Evolutionary conservation across 192 early-diverging fungal genomes (phyloP).

Genomic region (Pecoramyces ruminantium): DNA sequence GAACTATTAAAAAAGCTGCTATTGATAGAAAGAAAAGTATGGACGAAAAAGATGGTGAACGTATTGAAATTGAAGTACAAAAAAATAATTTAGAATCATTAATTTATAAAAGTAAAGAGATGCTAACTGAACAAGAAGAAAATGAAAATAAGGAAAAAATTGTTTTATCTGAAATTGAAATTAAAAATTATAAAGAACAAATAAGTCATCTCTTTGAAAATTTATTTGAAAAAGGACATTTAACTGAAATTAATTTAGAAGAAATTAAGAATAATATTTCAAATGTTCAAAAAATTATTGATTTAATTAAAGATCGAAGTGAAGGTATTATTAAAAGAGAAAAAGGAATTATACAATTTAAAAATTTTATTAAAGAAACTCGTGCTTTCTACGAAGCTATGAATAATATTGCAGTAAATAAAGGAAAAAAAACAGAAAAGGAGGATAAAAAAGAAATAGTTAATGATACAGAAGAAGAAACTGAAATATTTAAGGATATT

Average conservation of each 20-base stretch:
- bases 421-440: background rate
- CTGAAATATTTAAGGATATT: no score
- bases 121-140: background rate
- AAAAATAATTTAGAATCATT: background rate
- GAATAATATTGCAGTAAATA: background rate
- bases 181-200: background rate
- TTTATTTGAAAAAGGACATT: background rate
- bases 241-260: background rate
- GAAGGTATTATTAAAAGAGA: background rate
- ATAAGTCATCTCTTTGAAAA: background rate
- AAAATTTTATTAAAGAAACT: background rate
- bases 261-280: background rate
- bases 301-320: background rate
- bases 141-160: background rate
- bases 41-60: background rate
- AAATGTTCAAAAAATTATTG: background rate
- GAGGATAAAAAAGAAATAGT: background rate
- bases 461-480: no score
- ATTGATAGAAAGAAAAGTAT: background rate
- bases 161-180: background rate
- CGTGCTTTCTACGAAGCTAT: background rate
- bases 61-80: background rate
- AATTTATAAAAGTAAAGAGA: background rate
- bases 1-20: background rate
- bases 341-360: background rate